Evolutionary conservation across 164 flowering plant genomes (phyloP).

Genomic region (Berberis thunbergii): DNA sequence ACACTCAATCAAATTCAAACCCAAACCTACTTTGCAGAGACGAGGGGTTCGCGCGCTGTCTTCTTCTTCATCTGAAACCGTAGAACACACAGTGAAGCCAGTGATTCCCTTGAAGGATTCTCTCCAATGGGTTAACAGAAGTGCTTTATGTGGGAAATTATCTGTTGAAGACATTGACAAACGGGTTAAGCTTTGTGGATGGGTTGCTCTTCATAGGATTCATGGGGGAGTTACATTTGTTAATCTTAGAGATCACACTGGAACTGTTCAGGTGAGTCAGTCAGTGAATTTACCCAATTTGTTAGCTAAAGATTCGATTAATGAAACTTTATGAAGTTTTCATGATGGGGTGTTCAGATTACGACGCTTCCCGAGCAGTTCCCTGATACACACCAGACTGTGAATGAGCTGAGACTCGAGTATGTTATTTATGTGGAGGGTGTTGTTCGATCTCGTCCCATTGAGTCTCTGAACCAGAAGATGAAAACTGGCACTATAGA

Average conservation of each 20-base stretch:
- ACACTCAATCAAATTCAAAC: constrained; percentile 8
- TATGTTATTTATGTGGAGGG: constrained; percentile 86
- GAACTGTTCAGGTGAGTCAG: constrained; percentile 60
- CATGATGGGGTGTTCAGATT: constrained; percentile 28
- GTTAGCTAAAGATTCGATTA: background rate
- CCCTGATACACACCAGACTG: constrained; percentile 62
- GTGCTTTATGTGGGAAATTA: constrained; percentile 58
- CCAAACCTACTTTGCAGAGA: constrained; percentile 3
- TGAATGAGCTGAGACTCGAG: constrained; percentile 74
- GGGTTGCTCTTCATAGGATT: constrained; percentile 90
- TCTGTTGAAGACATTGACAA: constrained; percentile 51
- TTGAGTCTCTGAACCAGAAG: constrained; percentile 63
- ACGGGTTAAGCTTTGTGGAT: constrained; percentile 81
- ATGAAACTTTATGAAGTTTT: background rate
- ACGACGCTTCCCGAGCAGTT: constrained; percentile 75
- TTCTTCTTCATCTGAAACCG: constrained; percentile 25
- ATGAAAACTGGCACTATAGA: constrained; percentile 86
- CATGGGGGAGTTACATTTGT: constrained; percentile 92
- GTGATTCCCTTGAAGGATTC: constrained; percentile 13
- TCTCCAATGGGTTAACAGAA: constrained; percentile 69
- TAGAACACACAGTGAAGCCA: constrained; percentile 14
- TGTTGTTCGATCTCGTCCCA: constrained; percentile 62
- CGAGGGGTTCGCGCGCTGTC: constrained; percentile 13
- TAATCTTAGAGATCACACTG: constrained; percentile 82
- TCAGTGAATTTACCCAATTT: background rate